A percentile compares a stretch with the other conserved stretches of the same genome.
Evolutionary conservation across 2,329 filamentous ascomycete genomes (phyloP).

Genomic region (Pyrenophora tritici-repentis): DNA sequence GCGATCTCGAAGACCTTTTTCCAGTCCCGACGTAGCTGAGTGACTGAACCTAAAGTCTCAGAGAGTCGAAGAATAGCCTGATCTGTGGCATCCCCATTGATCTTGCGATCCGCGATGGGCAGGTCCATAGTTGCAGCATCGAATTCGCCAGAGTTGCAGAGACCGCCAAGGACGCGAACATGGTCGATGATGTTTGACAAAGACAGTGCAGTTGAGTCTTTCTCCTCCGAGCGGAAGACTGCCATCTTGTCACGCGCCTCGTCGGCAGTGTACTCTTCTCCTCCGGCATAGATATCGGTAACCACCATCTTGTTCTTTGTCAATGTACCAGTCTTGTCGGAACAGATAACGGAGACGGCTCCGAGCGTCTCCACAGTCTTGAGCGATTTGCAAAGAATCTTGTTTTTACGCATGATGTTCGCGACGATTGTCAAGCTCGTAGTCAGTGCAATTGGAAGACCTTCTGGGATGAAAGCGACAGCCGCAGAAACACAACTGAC

Average conservation of each 20-base stretch:
- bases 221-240: slow-evolving; percentile 49
- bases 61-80: slow-evolving; percentile 74
- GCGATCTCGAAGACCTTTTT: slow-evolving; percentile 64
- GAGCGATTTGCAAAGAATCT: slow-evolving; percentile 78
- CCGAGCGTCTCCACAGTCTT: slow-evolving; percentile 79
- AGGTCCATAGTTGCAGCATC: slow-evolving; percentile 66
- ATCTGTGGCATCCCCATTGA: slow-evolving; percentile 78
- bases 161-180: slow-evolving; percentile 64
- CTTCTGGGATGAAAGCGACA: slow-evolving; percentile 66
- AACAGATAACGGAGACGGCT: slow-evolving; percentile 73
- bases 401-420: slow-evolving; percentile 76
- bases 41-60: slow-evolving; percentile 65
- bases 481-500: slow-evolving; percentile 72
- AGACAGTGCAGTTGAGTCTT: slow-evolving; percentile 32
- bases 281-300: slow-evolving; percentile 68
- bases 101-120: slow-evolving; percentile 64
- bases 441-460: slow-evolving; percentile 44
- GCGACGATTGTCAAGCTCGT: slow-evolving; percentile 76
- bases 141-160: slow-evolving; percentile 78
- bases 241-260: slow-evolving; percentile 51
- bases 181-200: slow-evolving; percentile 52
- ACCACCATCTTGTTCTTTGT: slow-evolving; percentile 75
- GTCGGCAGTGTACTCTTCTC: slow-evolving; percentile 57
- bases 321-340: slow-evolving; percentile 76
- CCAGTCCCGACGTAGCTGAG: slow-evolving; percentile 66